Evolutionary conservation across 805 yeast genomes (phyloP), one percentile per base, ranked within the genome.

Genomic region (Yarrowia sp.): DNA sequence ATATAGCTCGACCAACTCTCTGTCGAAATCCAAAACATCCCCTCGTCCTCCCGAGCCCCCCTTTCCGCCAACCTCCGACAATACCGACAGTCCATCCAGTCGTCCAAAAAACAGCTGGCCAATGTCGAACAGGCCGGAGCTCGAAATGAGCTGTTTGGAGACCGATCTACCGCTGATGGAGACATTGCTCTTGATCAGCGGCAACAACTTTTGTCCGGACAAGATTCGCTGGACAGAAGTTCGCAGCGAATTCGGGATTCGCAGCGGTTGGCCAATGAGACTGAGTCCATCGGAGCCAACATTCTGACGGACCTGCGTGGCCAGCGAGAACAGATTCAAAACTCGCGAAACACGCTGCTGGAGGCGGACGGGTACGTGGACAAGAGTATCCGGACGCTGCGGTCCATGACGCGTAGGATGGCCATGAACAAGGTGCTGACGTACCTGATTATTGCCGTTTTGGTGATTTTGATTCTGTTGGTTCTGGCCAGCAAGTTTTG

Each of bases 351-450:
- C 71, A 90, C 96, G 0, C 79, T 95, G 60, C 83, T 84, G 76
- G 93, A 92, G 68, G 98, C 98, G 0, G 98, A 95, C 74, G 85
- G 88, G 0, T 91, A 92, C 72, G 97, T 95, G 63, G 98, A 95
- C 76, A 87, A 89, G 73, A 87, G 95, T 65, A 83, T 95, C 65
- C 84, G 89, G 65, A 95, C 98, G 0, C 79, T 95, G 71, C 86
- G 91, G 71, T 83, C 90, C 17, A 95, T 95, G 99, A 88, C 96
- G 31, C 83, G 98, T 76, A 80, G 98, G 71, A 81, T 92, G 81
- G 91, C 96, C 10, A 93, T 97, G 6, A 93, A 93, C 76, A 88
- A 91, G 75, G 81, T 92, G 69, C 88, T 93, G 68, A 90, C 96
- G 65, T 90, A 91, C 71, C 96, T 96, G 10, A 93, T 93, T 65